Base-by-base conservation (phyloP, 441 rosid genomes). In the Gossypium davidsonii region DNA sequence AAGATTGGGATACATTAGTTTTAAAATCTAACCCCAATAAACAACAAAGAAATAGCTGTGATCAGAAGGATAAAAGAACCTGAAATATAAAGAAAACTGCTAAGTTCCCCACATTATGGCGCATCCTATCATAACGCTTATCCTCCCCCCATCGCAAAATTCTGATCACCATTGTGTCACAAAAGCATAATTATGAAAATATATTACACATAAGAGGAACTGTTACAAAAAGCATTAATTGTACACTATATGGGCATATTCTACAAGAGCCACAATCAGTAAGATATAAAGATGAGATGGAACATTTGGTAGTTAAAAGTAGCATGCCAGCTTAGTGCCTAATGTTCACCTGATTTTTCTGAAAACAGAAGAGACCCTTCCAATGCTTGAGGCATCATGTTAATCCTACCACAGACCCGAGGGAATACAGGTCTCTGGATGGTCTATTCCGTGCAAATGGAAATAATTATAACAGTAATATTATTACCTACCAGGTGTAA, bases 131-230 rank as follows among this genome's bases (percentile, higher is more conserved):
- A 37, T 89, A 85, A n/a, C 97, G 95, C 25, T 88, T 84, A 73
- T 92, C 98, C 83, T 94, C 98, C 21, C 97, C 98, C 98, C 98
- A 94, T 39, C 89, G 85, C 72, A 92, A 37, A 75, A 94, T 94
- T 85, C 98, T 94, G 89, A 52, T 71, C 15, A 44, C 1, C 34
- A 4, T 49, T 37, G 58, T 42, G 55, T 1, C 26, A 46, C 12
- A 66, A 9, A 67, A 56, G 39, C 60, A 49, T 67, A 68, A 48
- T 49, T 68, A 51, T 4, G 7, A 42, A 39, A 2, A 63, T 6
- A 34, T 6, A 34, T 34, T 34, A 39, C n/a, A 31, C 11, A 6
- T 26, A 59, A 59, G 26, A 61, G 23, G 21, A 5, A 5, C 37
- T 61, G 23, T 34, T 34, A 34, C 17, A 44, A 44, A 65, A 21